Base-by-base conservation (phyloP, 805 yeast species). In the Lipomyces yamanashiensis region DNA sequence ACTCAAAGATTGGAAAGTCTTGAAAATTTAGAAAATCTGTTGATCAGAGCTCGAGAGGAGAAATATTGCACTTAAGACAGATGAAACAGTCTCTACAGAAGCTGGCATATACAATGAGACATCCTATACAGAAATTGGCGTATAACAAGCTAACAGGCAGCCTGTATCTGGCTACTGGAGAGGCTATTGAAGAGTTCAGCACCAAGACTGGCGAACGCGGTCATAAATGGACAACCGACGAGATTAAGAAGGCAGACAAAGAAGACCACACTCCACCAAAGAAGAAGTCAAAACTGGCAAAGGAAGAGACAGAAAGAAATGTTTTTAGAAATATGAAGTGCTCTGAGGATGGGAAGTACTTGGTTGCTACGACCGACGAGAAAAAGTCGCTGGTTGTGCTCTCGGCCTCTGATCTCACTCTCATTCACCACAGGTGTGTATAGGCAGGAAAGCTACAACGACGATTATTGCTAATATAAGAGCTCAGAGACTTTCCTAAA, bases 311-410 rank as follows among this genome's bases (percentile, higher is more conserved):
- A 23, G 80, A 84, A 33, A 85, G 82, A 73, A 87, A 87, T 66
- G 85, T 87, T 70, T 84, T 92, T 54, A 82, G 96, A 73, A 82
- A 85, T 23, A 74, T 92, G 67, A 75, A 77, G 7, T 72, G 90
- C 57, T 77, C 85, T 8, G 76, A 83, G 28, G 78, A 82, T 68
- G 88, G 85, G 52, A 74, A 79, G 48, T 79, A 80, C 70, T 74
- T 92, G 43, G 79, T 89, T 33, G 88, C 85, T 1, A 85, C 90
- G 50, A 87, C 96, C 1, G 96, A 90, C 73, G 88, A 87, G 62
- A 96, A 89, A 73, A 95, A 93, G 75, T 86, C 96, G 1, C 87
- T 86, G 17, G 79, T 89, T 4, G 81, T 91, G 9, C 86, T 90
- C 64, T 68, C 74, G 8, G 47, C 70, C 6, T 34, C n/a, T 12